Base-by-base conservation (phyloP, 805 yeast genomes). In the Kodamaea leandrae region DNA sequence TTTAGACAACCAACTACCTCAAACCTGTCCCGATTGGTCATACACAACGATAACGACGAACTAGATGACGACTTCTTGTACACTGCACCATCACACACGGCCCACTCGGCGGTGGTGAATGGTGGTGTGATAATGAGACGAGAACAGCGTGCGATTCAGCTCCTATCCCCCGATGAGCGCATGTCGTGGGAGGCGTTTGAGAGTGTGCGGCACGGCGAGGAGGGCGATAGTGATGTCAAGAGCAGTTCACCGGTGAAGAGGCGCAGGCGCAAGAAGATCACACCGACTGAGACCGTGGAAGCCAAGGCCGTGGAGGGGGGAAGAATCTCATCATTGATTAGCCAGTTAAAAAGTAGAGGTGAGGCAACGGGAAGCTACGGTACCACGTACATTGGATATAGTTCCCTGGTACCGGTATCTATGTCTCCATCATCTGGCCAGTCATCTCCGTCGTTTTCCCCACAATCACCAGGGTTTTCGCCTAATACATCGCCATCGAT, bases 101-200 rank as follows among this genome's bases (percentile, higher is more conserved):
- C 34, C 4, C 26, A 14, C 23, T 18, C 32, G n/a, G 20, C 36
- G 3, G 32, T 28, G 7, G 34, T 34, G 15, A 69, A 69, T 42
- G 74, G 74, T 5, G 74, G 74, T 0, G 63, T 64, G 2, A 42
- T 65, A 9, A 52, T 57, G 19, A 45, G 74, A 32, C 55, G 63
- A 28, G 73, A 66, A 42, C 52, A 54, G 15, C 51, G 60, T 6
- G 65, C 58, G 16, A 32, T 48, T 6, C 58, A 57, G 40, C 56
- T 48, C 28, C 46, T 68, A 13, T 52, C 66, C 3, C 43, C 53
- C 14, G 74, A 67, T 13, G 74, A 68, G 43, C 46, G 56, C 4
- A 49, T 51, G 19, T 55, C 72, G 3, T 69, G 74, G 74, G 60
- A 56, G 18, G 29, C 59, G 29, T 65, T 66, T 42, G 70, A 68